These are phyloP conservation scores for Ganoderma leucocontextum DNA, from an alignment of 1,284 basidiomycete species.

Conservation along the genomic window DNA sequence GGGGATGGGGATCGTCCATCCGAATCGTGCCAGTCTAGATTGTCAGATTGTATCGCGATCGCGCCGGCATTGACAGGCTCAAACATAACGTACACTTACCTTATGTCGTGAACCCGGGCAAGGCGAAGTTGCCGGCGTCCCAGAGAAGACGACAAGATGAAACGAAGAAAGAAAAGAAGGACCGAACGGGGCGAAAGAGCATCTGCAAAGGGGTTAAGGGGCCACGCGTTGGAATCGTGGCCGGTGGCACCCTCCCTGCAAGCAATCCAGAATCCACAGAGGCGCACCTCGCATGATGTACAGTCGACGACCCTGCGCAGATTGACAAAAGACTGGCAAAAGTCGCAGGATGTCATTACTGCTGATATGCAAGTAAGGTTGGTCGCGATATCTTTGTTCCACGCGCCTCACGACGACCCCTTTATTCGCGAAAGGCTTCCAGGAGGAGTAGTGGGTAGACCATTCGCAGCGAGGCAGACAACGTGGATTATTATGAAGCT, in stretches of 20 bases:
- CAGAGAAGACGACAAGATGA: not conserved
- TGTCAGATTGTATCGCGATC: constrained; percentile 21
- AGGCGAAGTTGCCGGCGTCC: not conserved
- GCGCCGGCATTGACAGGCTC: constrained; percentile 14
- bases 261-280: constrained; percentile 15
- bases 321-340: constrained; percentile 17
- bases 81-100: constrained; percentile 22
- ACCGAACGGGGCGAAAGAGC: constrained; percentile 2
- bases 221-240: constrained; percentile 21
- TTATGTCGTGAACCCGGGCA: not conserved
- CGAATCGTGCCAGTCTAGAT: constrained; percentile 10
- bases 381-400: constrained; percentile 16
- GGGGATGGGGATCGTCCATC: constrained; percentile 12
- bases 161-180: constrained; percentile 6
- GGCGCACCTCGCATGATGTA: constrained; percentile 22
- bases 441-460: constrained; percentile 12
- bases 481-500: constrained; percentile 22
- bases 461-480: constrained; percentile 18
- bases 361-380: constrained; percentile 24
- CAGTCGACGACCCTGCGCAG: constrained; percentile 24
- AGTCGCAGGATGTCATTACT: constrained; percentile 20
- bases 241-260: constrained; percentile 19
- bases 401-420: constrained; percentile 27
- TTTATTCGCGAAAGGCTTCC: constrained; percentile 16
- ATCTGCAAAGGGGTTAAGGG: constrained; percentile 18